Conservation (phyloP, 768 basidiomycete genomes). For the Gloeopeniophorella convolvens region DNA sequence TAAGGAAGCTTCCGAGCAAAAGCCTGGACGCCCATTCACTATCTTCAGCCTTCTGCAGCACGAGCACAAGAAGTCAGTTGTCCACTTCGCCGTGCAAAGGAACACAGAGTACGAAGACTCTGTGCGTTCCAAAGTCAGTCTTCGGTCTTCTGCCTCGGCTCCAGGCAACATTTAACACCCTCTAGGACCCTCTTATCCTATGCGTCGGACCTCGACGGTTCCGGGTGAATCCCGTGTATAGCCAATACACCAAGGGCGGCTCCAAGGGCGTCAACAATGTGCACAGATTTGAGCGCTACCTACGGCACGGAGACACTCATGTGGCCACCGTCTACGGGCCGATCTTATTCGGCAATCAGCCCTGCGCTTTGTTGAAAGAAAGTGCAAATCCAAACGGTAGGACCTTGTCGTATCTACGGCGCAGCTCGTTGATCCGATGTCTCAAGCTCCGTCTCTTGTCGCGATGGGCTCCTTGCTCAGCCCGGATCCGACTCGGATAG, state of each 20-base stretch:
- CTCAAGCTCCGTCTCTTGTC: constrained; percentile 71
- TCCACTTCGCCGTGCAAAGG: constrained; percentile 88
- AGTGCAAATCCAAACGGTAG: constrained; percentile 60
- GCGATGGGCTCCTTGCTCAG: constrained; percentile 84
- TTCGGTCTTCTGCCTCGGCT: neutral
- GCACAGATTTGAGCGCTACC: constrained; percentile 91
- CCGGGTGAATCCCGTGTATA: constrained; percentile 81
- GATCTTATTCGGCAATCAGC: constrained; percentile 77
- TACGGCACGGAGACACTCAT: constrained; percentile 72
- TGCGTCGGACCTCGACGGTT: constrained; percentile 87
- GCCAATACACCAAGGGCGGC: constrained; percentile 86
- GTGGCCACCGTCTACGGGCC: constrained; percentile 90
- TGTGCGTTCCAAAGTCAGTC: constrained; percentile 79
- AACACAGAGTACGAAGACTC: constrained; percentile 91
- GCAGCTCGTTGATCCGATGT: constrained; percentile 5
- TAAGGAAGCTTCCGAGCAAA: constrained; percentile 37
- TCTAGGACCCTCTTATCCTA: constrained; percentile 78
- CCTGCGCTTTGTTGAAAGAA: constrained; percentile 73
- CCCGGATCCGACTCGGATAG: constrained; percentile 85
- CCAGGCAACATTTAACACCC: neutral
- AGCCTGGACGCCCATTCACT: constrained; percentile 44
- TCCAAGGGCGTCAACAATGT: constrained; percentile 93
- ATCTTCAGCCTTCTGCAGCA: constrained; percentile 85
- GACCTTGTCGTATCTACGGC: constrained; percentile 16
- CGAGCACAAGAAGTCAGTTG: constrained; percentile 90